Conservation (phyloP, 140 eudicot genomes). For the Ambrosia hybrid region DNA sequence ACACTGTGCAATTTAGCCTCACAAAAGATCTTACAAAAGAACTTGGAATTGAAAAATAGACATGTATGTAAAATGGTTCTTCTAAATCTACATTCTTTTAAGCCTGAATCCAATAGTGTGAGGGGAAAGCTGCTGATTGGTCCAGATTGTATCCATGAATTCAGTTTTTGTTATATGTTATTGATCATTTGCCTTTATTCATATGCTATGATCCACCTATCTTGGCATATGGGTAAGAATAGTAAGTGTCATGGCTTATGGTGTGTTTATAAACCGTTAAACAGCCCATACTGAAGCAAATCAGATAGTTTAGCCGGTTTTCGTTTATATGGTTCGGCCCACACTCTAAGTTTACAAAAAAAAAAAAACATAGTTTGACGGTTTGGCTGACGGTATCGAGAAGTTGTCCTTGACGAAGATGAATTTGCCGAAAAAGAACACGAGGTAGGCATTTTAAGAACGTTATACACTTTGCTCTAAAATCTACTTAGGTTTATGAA, state of each 20-base stretch:
- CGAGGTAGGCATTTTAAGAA: too few relatives aligned
- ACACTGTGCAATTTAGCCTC: slow-evolving; percentile 87
- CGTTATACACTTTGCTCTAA: too few relatives aligned
- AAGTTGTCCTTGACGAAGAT: too few relatives aligned
- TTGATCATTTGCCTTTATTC: background rate
- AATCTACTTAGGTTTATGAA: too few relatives aligned
- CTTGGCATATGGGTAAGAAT: background rate
- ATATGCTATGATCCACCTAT: background rate
- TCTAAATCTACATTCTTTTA: slow-evolving; percentile 15
- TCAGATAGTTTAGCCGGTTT: too few relatives aligned
- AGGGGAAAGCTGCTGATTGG: slow-evolving; percentile 1
- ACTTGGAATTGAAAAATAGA: slow-evolving; percentile 67
- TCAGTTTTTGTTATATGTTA: background rate
- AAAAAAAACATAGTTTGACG: too few relatives aligned
- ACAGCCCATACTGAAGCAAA: too few relatives aligned
- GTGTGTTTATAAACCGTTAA: background rate
- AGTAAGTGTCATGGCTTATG: background rate
- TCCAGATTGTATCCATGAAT: slow-evolving; percentile 6
- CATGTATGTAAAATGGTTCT: slow-evolving; percentile 1
- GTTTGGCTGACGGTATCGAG: too few relatives aligned
- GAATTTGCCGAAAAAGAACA: too few relatives aligned
- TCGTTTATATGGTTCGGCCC: too few relatives aligned
- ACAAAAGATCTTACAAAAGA: slow-evolving; percentile 85
- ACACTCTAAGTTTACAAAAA: too few relatives aligned
- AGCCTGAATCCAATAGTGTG: slow-evolving; percentile 17